These are phyloP conservation scores for Oryza glumipatula DNA, from an alignment of 176 grass and related monocot genomes.

Conservation along the genomic window DNA sequence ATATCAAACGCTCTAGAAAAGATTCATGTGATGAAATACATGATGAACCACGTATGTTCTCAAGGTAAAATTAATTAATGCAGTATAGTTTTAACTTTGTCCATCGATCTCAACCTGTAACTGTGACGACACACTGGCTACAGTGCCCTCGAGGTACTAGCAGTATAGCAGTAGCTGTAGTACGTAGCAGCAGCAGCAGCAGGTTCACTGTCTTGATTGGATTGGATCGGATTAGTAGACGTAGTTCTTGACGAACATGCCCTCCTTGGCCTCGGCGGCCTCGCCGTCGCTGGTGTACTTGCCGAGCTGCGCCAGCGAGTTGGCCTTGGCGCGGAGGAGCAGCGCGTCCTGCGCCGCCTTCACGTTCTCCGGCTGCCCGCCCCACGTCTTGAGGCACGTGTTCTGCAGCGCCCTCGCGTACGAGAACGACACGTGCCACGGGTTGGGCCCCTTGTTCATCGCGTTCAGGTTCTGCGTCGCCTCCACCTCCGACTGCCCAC, in stretches of 20 bases:
- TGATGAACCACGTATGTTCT: conserved; percentile 26
- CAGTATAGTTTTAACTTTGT: conserved; percentile 11
- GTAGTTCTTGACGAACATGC: conserved; percentile 99
- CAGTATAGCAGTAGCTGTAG: conserved; percentile 7
- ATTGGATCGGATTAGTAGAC: conserved; percentile 56
- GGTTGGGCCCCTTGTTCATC: conserved; percentile 91
- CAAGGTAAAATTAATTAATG: conserved; percentile 21
- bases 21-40: conserved; percentile 28
- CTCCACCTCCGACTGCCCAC: conserved; percentile 95
- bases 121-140: conserved; percentile 39
- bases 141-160: conserved; percentile 35
- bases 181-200: conserved; percentile 16
- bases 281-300: conserved; percentile 93
- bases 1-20: conserved; percentile 19
- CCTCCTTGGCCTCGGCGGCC: conserved; percentile 70
- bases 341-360: conserved; percentile 82
- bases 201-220: not conserved
- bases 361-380: conserved; percentile 78
- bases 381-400: conserved; percentile 99
- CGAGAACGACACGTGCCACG: conserved; percentile 97
- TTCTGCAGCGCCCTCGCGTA: conserved; percentile 96
- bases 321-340: conserved; percentile 81
- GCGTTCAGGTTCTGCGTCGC: conserved; percentile 96
- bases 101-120: conserved; percentile 36
- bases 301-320: conserved; percentile 92